These are phyloP conservation scores for Paracoccidioides lutzii DNA, from an alignment of 2,329 filamentous ascomycete species.

Conservation along the genomic window DNA sequence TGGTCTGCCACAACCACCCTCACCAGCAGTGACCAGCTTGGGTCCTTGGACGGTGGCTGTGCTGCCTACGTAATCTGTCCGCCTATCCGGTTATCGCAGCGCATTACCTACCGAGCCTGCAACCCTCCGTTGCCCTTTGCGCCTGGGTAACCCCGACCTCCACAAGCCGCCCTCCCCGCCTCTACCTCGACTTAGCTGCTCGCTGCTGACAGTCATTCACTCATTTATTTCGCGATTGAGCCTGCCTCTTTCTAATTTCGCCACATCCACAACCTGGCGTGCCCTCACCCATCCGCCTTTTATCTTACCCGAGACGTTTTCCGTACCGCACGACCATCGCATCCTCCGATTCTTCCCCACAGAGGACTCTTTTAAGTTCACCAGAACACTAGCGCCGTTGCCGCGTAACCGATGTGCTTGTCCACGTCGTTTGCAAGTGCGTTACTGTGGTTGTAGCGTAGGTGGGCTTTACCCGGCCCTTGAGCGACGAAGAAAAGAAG, in stretches of 20 bases:
- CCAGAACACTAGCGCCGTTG: neutral
- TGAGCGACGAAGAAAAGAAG: neutral
- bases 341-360: neutral
- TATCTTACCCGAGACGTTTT: neutral
- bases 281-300: neutral
- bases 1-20: neutral
- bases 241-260: neutral
- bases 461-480: neutral
- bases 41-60: neutral
- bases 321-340: too few species aligned
- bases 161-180: neutral
- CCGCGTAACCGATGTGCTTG: constrained; percentile 5
- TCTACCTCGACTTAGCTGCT: neutral
- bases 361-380: neutral
- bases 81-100: neutral
- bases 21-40: neutral
- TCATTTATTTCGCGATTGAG: neutral
- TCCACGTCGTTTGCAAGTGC: neutral
- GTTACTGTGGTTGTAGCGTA: neutral
- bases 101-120: neutral
- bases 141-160: neutral
- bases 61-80: neutral
- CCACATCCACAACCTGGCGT: neutral
- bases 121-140: neutral
- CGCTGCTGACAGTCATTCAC: constrained; percentile 1